Evolutionary conservation across 768 basidiomycete genomes (phyloP), one percentile per base, ranked within the genome.

Genomic region (Panaeolus cyanescens): DNA sequence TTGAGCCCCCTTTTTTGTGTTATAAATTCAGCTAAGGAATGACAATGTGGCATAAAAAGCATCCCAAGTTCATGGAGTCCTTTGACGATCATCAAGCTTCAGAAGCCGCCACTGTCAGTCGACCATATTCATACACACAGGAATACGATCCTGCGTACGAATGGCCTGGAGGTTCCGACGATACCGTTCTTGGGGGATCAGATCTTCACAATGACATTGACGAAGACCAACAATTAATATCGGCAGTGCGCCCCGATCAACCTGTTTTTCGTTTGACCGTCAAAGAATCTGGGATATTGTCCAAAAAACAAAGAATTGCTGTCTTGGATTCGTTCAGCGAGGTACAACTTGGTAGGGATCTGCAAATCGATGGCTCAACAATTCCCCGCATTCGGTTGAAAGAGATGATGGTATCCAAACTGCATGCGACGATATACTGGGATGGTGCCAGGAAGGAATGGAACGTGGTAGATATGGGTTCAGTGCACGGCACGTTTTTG

Each of bases 401-500:
- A 73, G 92, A 94, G 75, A 89, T 95, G 87, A 83, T 84, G 62
- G 91, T 93, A 10, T 92, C 90, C 2, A 94, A 93, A 73, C 64
- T 89, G 57, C 93, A 95, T 68, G 88, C 91, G 8, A 90, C 87
- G 2, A 77, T 83, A 1, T 94, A 84, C 68, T 92, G 87, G 88
- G 87, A 92, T 69, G 75, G 76, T 32, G 71, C 72, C 30, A 79
- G 83, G 58, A 70, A 74, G 13, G 82, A 84, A 60, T 94, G 92
- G 92, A 81, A 83, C 2, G 75, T 91, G 31, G 91, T 93, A 9
- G 93, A 95, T 70, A 91, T 91, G 87, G 93, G 91, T 9, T 91
- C 90, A 56, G 89, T 87, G 72, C 93, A 95, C 64, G 93, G 93
- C 3, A 93, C 92, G 0, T 93, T 87, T 70, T 59, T 91, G 60